phyloP scores from a whole-genome alignment of 2,329 filamentous ascomycete genomes.

The Alternaria arbusti region DNA sequence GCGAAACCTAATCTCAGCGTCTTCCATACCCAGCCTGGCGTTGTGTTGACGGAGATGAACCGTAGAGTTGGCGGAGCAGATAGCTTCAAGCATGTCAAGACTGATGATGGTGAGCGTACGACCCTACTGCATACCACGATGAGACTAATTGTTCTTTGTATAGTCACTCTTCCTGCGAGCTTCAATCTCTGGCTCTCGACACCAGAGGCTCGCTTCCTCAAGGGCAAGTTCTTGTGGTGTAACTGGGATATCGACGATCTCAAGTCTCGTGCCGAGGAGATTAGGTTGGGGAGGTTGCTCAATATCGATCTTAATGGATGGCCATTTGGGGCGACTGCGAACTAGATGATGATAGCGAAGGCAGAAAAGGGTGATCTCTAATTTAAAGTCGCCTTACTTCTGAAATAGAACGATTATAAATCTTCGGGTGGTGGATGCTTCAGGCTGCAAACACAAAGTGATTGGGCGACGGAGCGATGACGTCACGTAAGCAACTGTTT shows the following conservation, averaged over 20 bases:
- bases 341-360: not conserved
- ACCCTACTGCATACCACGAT: not conserved
- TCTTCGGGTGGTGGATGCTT: not conserved
- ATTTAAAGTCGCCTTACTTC: no score
- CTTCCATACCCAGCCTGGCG: conserved; percentile 52
- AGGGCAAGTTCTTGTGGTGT: conserved; percentile 26
- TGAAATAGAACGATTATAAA: no score
- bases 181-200: conserved; percentile 41
- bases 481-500: not conserved
- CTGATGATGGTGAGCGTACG: conserved; percentile 1
- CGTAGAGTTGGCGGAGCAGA: not conserved
- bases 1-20: conserved; percentile 49
- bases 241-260: conserved; percentile 47
- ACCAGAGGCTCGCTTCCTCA: conserved; percentile 24
- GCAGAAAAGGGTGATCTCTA: not conserved
- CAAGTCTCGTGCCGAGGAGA: conserved; percentile 30
- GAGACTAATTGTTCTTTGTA: not conserved
- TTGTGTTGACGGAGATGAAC: conserved; percentile 30
- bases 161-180: conserved; percentile 19
- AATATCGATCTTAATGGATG: conserved; percentile 29
- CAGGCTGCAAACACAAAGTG: not conserved
- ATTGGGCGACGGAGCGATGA: not conserved
- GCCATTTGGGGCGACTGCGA: conserved; percentile 11
- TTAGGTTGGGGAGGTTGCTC: conserved; percentile 29
- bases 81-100: not conserved